Evolutionary conservation across 148 eudicot species (phyloP).

Genomic region (Oxyria digyna): DNA sequence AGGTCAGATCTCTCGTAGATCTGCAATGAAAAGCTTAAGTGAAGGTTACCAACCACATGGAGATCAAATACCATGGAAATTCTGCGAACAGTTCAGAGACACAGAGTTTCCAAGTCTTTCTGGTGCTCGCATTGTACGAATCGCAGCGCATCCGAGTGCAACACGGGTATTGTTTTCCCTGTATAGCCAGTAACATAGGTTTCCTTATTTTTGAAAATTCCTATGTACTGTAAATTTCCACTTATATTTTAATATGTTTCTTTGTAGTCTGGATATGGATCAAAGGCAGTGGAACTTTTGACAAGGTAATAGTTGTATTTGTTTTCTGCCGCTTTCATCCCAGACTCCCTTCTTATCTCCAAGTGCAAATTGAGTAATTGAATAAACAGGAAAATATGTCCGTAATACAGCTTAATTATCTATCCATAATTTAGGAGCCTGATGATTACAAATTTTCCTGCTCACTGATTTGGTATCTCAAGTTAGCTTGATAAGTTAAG

Average conservation of each 20-base stretch:
- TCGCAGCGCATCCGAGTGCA: conserved; percentile 97
- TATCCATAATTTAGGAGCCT: neutral
- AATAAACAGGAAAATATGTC: neutral
- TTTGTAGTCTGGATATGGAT: conserved; percentile 91
- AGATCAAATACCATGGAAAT: conserved; percentile 98
- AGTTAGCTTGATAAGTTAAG: neutral
- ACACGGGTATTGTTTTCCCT: conserved; percentile 45
- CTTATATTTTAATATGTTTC: neutral
- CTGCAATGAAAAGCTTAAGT: conserved; percentile 64
- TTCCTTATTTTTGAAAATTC: neutral
- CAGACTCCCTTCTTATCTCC: neutral
- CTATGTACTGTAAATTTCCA: neutral
- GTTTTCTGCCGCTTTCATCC: neutral
- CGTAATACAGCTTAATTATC: neutral
- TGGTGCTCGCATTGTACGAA: conserved; percentile 92
- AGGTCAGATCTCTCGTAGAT: conserved; percentile 77
- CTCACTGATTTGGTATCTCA: neutral
- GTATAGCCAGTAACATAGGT: neutral
- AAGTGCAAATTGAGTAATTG: neutral
- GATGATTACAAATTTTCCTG: neutral
- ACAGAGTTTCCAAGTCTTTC: conserved; percentile 77
- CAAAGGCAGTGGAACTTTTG: conserved; percentile 72
- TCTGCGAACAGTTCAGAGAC: conserved; percentile 68
- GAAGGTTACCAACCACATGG: conserved; percentile 75
- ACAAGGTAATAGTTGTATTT: conserved; percentile 33